A percentile compares a stretch with the other conserved stretches of the same genome.
phyloP scores from a whole-genome alignment of 305 asterid species.

The Stenogyne calaminthoides region DNA sequence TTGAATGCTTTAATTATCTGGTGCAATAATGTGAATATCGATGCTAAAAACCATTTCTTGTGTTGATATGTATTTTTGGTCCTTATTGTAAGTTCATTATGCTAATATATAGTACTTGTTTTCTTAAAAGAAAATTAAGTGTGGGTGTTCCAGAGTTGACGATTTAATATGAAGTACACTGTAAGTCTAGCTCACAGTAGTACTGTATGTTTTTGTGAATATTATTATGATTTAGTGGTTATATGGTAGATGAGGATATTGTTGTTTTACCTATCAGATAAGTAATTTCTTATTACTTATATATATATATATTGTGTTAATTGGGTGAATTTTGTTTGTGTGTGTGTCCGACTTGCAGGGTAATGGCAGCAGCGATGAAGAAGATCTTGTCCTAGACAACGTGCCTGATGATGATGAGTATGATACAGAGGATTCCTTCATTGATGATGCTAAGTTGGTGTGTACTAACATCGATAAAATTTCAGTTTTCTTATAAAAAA shows the following conservation, averaged over 20 bases:
- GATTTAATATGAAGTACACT: background rate
- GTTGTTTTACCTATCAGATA: slow-evolving; percentile 4
- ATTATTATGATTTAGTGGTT: slow-evolving; percentile 3
- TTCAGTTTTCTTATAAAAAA: background rate
- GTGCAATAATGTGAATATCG: slow-evolving; percentile 12
- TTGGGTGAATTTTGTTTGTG: background rate
- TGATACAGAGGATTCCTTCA: slow-evolving; percentile 90
- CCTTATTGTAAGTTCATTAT: background rate
- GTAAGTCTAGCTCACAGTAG: background rate
- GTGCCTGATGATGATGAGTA: slow-evolving; percentile 92
- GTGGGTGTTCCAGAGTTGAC: background rate
- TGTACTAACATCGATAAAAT: slow-evolving; percentile 33
- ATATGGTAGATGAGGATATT: background rate
- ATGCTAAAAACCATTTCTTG: background rate
- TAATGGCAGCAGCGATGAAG: slow-evolving; percentile 78
- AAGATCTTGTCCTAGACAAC: slow-evolving; percentile 71
- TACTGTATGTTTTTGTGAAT: slow-evolving; percentile 2
- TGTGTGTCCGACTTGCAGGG: slow-evolving; percentile 51
- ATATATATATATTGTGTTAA: background rate
- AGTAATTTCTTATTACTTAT: background rate
- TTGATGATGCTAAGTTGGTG: slow-evolving; percentile 89
- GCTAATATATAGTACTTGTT: background rate
- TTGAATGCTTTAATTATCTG: background rate
- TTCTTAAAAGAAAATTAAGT: background rate
- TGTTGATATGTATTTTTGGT: slow-evolving; percentile 9